Percentiles rank a stretch among this genome's conserved stretches.
phyloP scores from a whole-genome alignment of 768 basidiomycete genomes.

The Mycena vulgaris region DNA sequence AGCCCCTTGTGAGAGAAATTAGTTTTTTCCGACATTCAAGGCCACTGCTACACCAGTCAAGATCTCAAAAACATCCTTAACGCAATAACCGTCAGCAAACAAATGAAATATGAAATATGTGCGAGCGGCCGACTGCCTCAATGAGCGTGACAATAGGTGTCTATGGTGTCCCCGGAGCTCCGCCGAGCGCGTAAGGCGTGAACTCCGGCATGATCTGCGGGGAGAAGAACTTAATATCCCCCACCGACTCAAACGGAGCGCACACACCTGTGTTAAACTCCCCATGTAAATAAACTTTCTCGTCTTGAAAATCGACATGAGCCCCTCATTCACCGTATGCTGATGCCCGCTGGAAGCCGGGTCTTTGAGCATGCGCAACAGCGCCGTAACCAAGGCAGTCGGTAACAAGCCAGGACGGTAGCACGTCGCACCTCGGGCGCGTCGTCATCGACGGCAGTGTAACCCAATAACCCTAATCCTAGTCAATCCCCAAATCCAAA shows the following conservation, averaged over 20 bases:
- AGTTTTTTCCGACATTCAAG: too few species aligned
- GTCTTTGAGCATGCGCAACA: constrained; percentile 91
- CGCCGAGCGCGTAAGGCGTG: constrained; percentile 88
- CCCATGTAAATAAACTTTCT: constrained; percentile 98
- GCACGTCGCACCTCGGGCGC: constrained; percentile 89
- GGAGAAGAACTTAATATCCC: not conserved
- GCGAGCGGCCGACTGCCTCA: too few species aligned
- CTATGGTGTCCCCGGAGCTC: too few species aligned
- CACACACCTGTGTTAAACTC: constrained; percentile 90
- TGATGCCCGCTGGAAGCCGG: constrained; percentile 89
- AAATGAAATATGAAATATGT: too few species aligned
- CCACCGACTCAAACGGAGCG: not conserved
- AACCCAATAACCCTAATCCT: constrained; percentile 70
- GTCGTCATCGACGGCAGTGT: constrained; percentile 95
- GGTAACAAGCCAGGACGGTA: constrained; percentile 93
- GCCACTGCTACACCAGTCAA: too few species aligned
- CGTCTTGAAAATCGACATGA: constrained; percentile 99
- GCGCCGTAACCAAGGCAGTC: constrained; percentile 90
- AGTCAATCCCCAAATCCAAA: too few species aligned
- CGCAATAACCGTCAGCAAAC: too few species aligned
- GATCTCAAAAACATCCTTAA: too few species aligned
- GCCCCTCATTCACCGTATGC: constrained; percentile 95
- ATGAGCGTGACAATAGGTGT: too few species aligned
- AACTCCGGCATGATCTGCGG: constrained; percentile 94
- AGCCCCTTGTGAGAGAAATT: too few species aligned